phyloP scores from a whole-genome alignment of 164 flowering plant genomes.

The Chloranthus sessilifolius region DNA sequence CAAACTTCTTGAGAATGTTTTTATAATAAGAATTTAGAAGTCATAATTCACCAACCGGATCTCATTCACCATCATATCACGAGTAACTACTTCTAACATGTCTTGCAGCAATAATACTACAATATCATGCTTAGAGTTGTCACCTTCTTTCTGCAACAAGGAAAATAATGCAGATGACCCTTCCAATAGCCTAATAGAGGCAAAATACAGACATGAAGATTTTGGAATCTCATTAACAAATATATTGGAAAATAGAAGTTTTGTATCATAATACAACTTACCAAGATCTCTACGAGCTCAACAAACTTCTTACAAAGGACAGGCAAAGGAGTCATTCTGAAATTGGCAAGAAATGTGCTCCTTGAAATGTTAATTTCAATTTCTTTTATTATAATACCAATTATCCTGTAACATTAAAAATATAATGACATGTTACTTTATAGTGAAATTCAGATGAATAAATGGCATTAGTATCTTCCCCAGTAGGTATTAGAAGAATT shows the following conservation, averaged over 20 bases:
- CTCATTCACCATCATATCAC: constrained; percentile 99
- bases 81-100: constrained; percentile 94
- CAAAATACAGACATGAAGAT: background rate
- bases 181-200: background rate
- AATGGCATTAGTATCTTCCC: no score
- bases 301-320: constrained; percentile 72
- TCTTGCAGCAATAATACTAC: constrained; percentile 88
- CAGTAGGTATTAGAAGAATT: no score
- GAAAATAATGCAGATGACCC: background rate
- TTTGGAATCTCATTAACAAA: constrained; percentile 1
- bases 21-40: background rate
- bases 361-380: constrained; percentile 74
- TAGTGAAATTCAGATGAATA: no score
- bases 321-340: constrained; percentile 71
- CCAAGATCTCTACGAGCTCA: constrained; percentile 79
- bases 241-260: background rate
- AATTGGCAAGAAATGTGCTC: constrained; percentile 70
- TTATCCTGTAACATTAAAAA: constrained; percentile 49
- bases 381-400: constrained; percentile 76
- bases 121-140: constrained; percentile 47
- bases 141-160: constrained; percentile 71
- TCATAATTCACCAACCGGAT: constrained; percentile 55
- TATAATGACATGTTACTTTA: no score
- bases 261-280: constrained; percentile 30
- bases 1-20: background rate